These are phyloP conservation scores for Aspergillus diversus DNA, from an alignment of 495 filamentous ascomycete genomes.

Conservation along the genomic window DNA sequence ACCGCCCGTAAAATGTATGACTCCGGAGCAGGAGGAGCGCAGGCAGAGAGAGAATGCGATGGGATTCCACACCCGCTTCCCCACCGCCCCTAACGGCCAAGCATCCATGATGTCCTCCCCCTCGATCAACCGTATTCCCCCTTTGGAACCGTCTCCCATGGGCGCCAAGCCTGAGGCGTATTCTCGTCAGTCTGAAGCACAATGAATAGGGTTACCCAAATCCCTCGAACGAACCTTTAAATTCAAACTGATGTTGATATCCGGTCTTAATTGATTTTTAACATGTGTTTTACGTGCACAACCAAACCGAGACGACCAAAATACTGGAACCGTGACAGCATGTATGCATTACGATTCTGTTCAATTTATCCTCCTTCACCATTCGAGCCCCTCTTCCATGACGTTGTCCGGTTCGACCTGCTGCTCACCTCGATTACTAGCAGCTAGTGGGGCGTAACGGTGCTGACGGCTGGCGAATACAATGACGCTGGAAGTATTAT, in stretches of 20 bases:
- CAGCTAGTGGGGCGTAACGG: neutral
- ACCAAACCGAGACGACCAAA: neutral
- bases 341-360: neutral
- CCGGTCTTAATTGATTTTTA: too few relatives aligned
- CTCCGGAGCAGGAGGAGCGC: constrained; percentile 51
- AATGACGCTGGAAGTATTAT: constrained; percentile 21
- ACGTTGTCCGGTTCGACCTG: neutral
- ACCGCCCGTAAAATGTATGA: constrained; percentile 52
- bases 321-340: neutral
- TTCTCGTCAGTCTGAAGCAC: constrained; percentile 12
- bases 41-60: constrained; percentile 46
- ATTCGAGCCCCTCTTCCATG: neutral
- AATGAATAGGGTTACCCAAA: neutral
- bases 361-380: neutral
- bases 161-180: constrained; percentile 31
- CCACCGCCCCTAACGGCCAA: constrained; percentile 31
- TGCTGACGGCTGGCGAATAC: constrained; percentile 3
- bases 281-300: neutral
- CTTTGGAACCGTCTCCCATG: constrained; percentile 36
- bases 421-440: neutral
- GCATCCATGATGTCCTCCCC: constrained; percentile 39
- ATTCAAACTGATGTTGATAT: neutral
- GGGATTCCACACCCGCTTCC: constrained; percentile 30
- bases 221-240: too few relatives aligned
- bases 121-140: constrained; percentile 44